Base-by-base conservation (phyloP, 163 green algal species). In the Scenedesmus sp. region DNA sequence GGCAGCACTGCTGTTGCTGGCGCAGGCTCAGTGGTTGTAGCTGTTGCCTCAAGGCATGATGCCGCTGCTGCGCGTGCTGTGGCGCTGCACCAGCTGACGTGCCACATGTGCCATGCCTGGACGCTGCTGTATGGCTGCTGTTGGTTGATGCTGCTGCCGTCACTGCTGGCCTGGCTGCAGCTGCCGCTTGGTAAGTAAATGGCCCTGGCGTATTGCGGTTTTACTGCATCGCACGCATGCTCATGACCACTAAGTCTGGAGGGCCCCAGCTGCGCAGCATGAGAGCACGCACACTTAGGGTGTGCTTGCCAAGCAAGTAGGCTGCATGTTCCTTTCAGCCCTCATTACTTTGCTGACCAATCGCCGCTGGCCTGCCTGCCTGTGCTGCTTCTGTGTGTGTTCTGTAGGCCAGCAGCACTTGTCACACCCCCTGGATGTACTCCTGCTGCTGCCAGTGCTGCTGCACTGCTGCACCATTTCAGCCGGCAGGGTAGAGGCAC, bases 1-100 rank as follows among this genome's bases (percentile, higher is more conserved):
- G n/a, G 33, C 73, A 35, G 37, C 12, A 15, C 33, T 30, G 73
- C 4, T 46, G 73, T 15, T 30, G 73, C 73, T 44, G 37, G 73
- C 20, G 13, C 37, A 1, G 37, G 37, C 73, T 46, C 40, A 15
- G 73, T 82, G 37, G 73, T 46, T 1, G 35, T 33, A 20, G 22
- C 12, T 73, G 72, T 49, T n/a, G 65, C 43, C 4, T 16, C 15
- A 13, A 0, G 40, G 51, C 42, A 76, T 10, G 70, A 83, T 72
- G 85, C 85, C 51, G 85, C 43, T 53, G 85, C 68, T 78, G 85
- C 44, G 81, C 46, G 68, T 49, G 85, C 72, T 33, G 44, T 53
- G 24, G 85, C 85, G 20, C 44, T 91, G 87, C 87, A 87, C 59
- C 87, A 91, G 87, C 59, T 91, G 51, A 90, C 70, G 20, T 90